Conservation (phyloP, 2,329 filamentous ascomycete genomes). For the Scedosporium boydii region DNA sequence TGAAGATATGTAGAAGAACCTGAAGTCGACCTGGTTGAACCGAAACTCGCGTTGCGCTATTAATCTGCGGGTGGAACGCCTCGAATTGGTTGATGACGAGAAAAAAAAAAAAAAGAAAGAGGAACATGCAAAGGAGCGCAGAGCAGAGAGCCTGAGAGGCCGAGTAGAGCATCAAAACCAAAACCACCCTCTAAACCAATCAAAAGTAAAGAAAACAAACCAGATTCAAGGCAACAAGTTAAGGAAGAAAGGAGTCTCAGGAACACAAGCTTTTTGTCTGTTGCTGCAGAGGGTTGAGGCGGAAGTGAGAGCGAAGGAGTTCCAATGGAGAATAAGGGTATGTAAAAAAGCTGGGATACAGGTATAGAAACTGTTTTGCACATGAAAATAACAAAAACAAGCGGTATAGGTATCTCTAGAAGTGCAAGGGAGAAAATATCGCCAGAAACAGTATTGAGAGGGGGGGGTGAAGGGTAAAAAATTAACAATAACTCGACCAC, state of each 20-base stretch:
- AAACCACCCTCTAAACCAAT: conserved; percentile 6
- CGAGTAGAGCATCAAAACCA: conserved; percentile 12
- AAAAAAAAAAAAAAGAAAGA: conserved; percentile 10
- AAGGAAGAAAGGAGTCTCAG: no score
- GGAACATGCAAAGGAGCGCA: conserved; percentile 18
- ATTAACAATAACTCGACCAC: conserved; percentile 63
- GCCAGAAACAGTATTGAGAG: conserved; percentile 1
- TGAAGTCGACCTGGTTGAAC: background rate
- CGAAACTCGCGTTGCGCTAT: background rate
- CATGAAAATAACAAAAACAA: conserved; percentile 2
- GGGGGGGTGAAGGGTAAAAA: background rate
- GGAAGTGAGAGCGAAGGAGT: background rate
- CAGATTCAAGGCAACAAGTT: no score
- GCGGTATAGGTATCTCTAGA: conserved; percentile 10
- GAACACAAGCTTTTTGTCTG: no score
- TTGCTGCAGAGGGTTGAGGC: no score
- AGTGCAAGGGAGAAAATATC: conserved; percentile 4
- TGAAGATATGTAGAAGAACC: conserved; percentile 10
- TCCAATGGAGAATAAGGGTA: conserved; percentile 3
- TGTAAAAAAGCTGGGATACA: no score
- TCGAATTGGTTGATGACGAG: conserved; percentile 3
- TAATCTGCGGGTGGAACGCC: background rate
- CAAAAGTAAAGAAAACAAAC: background rate
- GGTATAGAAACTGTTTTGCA: background rate
- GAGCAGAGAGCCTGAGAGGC: conserved; percentile 10